Percentiles rank a stretch among this genome's conserved stretches.
These are phyloP conservation scores for Wickerhamiella alocasiicola DNA, from an alignment of 805 yeast genomes.

Conservation along the genomic window DNA sequence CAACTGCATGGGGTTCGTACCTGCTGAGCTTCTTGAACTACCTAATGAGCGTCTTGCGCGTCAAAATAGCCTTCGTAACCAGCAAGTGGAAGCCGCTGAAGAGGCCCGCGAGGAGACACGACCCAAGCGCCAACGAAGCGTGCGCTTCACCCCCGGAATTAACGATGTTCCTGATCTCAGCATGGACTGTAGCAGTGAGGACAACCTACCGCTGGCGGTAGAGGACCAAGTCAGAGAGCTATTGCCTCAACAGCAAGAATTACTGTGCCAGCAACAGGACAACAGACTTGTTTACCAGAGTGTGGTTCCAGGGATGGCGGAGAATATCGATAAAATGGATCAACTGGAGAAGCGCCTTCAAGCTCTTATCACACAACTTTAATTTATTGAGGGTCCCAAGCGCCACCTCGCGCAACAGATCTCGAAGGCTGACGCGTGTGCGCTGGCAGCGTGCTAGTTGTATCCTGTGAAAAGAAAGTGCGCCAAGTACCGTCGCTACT, in stretches of 20 bases:
- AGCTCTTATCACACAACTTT: background rate
- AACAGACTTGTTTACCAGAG: background rate
- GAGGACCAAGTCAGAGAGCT: background rate
- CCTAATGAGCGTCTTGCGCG: constrained; percentile 85
- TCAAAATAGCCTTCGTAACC: constrained; percentile 76
- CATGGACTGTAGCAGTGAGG: constrained; percentile 5
- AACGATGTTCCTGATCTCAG: constrained; percentile 6
- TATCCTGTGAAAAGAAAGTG: no score
- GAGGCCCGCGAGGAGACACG: background rate
- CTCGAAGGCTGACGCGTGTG: no score
- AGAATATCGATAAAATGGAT: constrained; percentile 1
- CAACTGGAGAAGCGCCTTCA: constrained; percentile 6
- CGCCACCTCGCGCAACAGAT: no score
- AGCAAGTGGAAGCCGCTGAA: constrained; percentile 5
- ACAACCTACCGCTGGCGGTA: constrained; percentile 2
- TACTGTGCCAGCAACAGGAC: background rate
- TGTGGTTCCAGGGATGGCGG: constrained; percentile 8
- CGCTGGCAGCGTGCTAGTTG: no score
- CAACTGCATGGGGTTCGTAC: constrained; percentile 82
- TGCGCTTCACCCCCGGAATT: constrained; percentile 7
- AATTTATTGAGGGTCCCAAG: background rate
- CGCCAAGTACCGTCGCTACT: no score
- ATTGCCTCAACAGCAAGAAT: background rate
- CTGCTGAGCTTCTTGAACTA: constrained; percentile 90
- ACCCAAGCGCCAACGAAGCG: constrained; percentile 4